Base-by-base conservation (phyloP, 441 rosid species). In the Populus trichocarpa region DNA sequence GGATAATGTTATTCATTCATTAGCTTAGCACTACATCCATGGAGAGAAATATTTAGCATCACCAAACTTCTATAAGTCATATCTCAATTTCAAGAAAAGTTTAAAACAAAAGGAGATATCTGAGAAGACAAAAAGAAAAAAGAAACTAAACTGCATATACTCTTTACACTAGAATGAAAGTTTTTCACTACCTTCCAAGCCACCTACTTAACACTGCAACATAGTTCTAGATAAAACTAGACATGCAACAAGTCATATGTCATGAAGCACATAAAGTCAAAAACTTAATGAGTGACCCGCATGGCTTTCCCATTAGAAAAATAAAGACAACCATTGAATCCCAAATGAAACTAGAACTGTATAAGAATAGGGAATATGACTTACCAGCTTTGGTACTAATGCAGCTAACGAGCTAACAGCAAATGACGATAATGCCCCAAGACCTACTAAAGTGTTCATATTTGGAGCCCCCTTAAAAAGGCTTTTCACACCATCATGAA, bases 391-490 rank as follows among this genome's bases (percentile, higher is more conserved):
- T 65, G 99, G 99, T 73, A 96, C 73, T 80, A 94, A 82, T 75
- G 94, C 89, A 86, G 99, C 99, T 30, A 96, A 81, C 38, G 97
- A 83, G 85, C 99, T 96, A 85, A 94, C 97, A 72, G 89, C 74
- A 89, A 96, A 96, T 36, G 99, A 94, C 69, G 99, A 96, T 84
- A 96, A 84, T 33, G 98, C 99, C 83, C 99, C 98, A 68, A 96
- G 97, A 82, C 98, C 97, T 84, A 96, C 99, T 83, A 96, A 86
- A 50, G 98, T 94, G 81, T 94, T 96, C 99, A 96, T 96, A 86
- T 94, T 94, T 77, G 99, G 98, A 81, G 90, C 82, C 72, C 98
- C 97, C 81, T 85, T 96, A 25, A 91, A 74, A 77, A 96, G 96
- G 83, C 90, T 94, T 84, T 90, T 94, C 77, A 90, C 67, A 35